Evolutionary conservation across 805 yeast genomes (phyloP).

Genomic region (Zygosaccharomyces rouxii): DNA sequence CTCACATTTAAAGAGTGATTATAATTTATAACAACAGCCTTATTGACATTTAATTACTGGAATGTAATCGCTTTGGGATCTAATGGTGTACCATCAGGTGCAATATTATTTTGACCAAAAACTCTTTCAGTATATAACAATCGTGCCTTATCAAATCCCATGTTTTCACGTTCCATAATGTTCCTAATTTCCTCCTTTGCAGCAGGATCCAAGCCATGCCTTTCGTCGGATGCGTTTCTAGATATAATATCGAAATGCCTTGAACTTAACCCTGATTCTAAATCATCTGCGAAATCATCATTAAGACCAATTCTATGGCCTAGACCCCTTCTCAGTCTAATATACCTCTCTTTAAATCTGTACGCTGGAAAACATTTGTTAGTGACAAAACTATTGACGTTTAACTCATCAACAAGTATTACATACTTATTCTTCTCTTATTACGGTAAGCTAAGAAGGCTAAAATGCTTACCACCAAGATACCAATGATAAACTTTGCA

Average conservation of each 20-base stretch:
- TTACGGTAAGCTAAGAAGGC: constrained; percentile 8
- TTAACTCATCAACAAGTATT: background rate
- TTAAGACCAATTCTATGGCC: constrained; percentile 27
- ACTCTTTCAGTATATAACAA: constrained; percentile 43
- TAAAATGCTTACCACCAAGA: constrained; percentile 5
- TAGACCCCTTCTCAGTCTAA: constrained; percentile 23
- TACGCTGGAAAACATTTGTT: constrained; percentile 9
- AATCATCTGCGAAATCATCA: constrained; percentile 43
- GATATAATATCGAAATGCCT: constrained; percentile 49
- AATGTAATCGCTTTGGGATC: constrained; percentile 63
- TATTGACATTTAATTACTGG: background rate
- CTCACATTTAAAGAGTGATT: constrained; percentile 13
- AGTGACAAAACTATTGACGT: background rate
- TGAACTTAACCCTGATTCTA: constrained; percentile 57
- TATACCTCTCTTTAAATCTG: constrained; percentile 14
- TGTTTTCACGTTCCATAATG: constrained; percentile 48
- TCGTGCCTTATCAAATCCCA: constrained; percentile 70
- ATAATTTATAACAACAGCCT: background rate
- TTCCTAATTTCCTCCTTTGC: constrained; percentile 48
- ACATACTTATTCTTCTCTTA: constrained; percentile 17
- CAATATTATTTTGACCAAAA: constrained; percentile 51
- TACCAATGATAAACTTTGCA: constrained; percentile 9
- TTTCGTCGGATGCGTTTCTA: constrained; percentile 47
- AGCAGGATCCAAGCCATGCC: constrained; percentile 56
- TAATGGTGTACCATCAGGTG: constrained; percentile 59